Percentiles rank a stretch among this genome's conserved stretches.
phyloP scores from a whole-genome alignment of 2,329 filamentous ascomycete genomes.

The Curvularia sp. region DNA sequence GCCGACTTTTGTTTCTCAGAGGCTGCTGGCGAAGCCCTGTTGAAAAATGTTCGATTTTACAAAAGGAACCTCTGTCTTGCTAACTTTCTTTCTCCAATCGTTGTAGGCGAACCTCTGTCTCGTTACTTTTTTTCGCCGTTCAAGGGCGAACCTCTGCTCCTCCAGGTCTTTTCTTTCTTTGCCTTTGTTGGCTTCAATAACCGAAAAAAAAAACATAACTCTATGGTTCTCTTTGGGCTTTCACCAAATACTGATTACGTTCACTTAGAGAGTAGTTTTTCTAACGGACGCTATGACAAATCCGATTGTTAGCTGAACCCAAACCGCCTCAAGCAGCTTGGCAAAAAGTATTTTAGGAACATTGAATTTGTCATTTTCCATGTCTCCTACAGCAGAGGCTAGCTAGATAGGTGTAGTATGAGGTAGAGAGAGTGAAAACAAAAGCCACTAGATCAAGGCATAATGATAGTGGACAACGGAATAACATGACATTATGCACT shows the following conservation, averaged over 20 bases:
- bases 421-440: not conserved
- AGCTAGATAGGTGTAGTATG: not conserved
- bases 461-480: constrained; percentile 46
- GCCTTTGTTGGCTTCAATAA: no score
- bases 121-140: constrained; percentile 4
- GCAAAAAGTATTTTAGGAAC: not conserved
- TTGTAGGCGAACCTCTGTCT: constrained; percentile 23
- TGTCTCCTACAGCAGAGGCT: not conserved
- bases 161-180: not conserved
- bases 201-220: not conserved
- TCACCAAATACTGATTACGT: not conserved
- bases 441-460: constrained; percentile 7
- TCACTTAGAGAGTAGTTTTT: not conserved
- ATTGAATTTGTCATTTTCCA: not conserved
- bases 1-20: constrained; percentile 10
- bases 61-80: constrained; percentile 31
- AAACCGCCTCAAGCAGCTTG: not conserved
- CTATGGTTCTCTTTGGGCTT: not conserved
- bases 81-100: constrained; percentile 6
- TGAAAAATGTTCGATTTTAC: constrained; percentile 17
- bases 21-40: constrained; percentile 36
- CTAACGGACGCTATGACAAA: not conserved
- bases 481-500: constrained; percentile 46
- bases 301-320: not conserved
- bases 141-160: constrained; percentile 24